A percentile compares a stretch with the other conserved stretches of the same genome.
Evolutionary conservation across 495 filamentous ascomycete species (phyloP).

Genomic region (Hypoxylon cercidicola): DNA sequence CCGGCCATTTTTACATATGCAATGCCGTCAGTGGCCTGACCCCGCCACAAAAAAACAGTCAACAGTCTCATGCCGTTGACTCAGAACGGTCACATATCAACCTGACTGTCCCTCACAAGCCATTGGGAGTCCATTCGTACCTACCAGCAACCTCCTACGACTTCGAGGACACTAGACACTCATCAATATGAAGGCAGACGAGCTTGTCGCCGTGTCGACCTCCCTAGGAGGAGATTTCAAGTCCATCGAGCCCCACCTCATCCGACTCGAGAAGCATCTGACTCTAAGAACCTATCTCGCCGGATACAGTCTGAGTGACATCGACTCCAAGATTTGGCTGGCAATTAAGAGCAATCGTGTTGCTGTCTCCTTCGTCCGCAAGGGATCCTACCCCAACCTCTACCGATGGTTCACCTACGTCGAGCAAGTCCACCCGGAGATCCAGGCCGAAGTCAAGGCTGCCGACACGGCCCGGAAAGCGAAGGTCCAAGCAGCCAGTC

Average conservation of each 20-base stretch:
- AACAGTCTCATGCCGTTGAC: slow-evolving; percentile 20
- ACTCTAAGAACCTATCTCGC: slow-evolving; percentile 86
- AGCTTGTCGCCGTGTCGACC: slow-evolving; percentile 58
- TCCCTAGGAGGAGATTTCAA: slow-evolving; percentile 78
- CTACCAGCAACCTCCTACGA: not conserved
- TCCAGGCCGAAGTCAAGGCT: slow-evolving; percentile 64
- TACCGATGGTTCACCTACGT: slow-evolving; percentile 90
- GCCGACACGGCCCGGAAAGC: slow-evolving; percentile 71
- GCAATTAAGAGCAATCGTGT: slow-evolving; percentile 88
- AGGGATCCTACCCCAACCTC: slow-evolving; percentile 79
- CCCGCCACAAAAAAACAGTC: slow-evolving; percentile 31
- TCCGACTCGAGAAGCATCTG: slow-evolving; percentile 85
- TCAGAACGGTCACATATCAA: slow-evolving; percentile 14
- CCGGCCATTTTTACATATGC: slow-evolving; percentile 2
- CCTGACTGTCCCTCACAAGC: not conserved
- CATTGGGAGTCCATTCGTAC: not conserved
- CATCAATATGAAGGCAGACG: slow-evolving; percentile 60
- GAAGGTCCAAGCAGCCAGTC: slow-evolving; percentile 77
- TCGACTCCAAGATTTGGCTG: slow-evolving; percentile 86
- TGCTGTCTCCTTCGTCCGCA: slow-evolving; percentile 80
- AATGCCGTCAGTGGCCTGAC: slow-evolving; percentile 35
- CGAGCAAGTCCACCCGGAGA: slow-evolving; percentile 80
- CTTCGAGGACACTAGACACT: not conserved
- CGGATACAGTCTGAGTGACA: slow-evolving; percentile 79
- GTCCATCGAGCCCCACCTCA: slow-evolving; percentile 76